Conservation (phyloP, 805 yeast species). For the Komagataella pseudopastoris region DNA sequence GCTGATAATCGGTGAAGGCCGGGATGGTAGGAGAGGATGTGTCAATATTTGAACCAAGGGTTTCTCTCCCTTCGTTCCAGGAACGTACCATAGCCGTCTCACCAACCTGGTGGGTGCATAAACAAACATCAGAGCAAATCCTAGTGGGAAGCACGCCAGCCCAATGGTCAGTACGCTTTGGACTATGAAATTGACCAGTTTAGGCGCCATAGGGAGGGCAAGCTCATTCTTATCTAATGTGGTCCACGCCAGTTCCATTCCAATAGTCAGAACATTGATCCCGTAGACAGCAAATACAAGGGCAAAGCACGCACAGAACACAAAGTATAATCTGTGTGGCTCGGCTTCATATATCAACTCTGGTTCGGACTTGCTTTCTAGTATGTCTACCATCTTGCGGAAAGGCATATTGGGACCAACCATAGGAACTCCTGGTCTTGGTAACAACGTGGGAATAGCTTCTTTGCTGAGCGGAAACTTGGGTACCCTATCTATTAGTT, state of each 20-base stretch:
- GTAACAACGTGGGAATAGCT: constrained; percentile 50
- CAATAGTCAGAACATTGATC: constrained; percentile 24
- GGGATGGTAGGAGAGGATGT: constrained; percentile 64
- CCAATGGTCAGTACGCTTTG: constrained; percentile 20
- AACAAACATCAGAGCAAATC: constrained; percentile 24
- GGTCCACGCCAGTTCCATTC: constrained; percentile 12
- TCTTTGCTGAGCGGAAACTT: constrained; percentile 53
- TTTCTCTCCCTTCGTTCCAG: constrained; percentile 26
- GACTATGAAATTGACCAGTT: constrained; percentile 10
- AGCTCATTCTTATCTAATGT: constrained; percentile 17
- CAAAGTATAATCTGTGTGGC: constrained; percentile 66
- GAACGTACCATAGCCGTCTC: constrained; percentile 66
- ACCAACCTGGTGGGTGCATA: constrained; percentile 58
- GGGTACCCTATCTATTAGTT: constrained; percentile 47
- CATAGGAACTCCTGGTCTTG: constrained; percentile 68
- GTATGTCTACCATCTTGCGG: constrained; percentile 44
- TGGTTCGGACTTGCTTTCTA: constrained; percentile 40
- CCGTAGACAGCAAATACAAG: constrained; percentile 61
- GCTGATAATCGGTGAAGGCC: constrained; percentile 63
- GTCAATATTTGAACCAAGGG: constrained; percentile 54
- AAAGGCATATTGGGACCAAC: constrained; percentile 44
- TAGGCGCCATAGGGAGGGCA: constrained; percentile 12
- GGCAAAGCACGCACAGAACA: constrained; percentile 56
- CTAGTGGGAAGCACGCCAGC: constrained; percentile 27
- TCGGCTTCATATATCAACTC: constrained; percentile 76